Evolutionary conservation across 2,329 filamentous ascomycete genomes (phyloP).

Genomic region (Colletotrichum euphorbiae): DNA sequence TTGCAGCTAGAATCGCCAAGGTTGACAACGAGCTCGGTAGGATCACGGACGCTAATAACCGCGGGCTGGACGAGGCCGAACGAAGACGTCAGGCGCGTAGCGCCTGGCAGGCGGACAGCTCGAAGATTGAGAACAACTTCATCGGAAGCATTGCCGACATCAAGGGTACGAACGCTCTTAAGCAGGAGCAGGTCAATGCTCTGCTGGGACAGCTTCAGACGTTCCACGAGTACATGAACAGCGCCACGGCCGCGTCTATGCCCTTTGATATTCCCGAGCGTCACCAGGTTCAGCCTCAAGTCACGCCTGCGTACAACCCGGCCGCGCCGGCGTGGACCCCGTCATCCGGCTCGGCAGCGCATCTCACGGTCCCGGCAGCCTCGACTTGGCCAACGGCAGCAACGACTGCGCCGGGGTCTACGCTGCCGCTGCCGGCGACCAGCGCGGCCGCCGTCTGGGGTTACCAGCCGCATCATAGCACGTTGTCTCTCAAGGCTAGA

Average conservation of each 20-base stretch:
- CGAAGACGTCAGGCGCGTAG: slow-evolving; percentile 64
- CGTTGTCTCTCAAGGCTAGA: slow-evolving; percentile 56
- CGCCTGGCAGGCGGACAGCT: slow-evolving; percentile 59
- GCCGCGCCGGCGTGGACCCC: slow-evolving; percentile 48
- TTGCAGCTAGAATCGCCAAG: slow-evolving; percentile 76
- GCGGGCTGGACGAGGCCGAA: slow-evolving; percentile 73
- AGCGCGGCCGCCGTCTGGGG: slow-evolving; percentile 42
- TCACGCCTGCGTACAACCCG: slow-evolving; percentile 43
- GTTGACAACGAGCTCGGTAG: slow-evolving; percentile 78
- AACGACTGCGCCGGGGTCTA: slow-evolving; percentile 44
- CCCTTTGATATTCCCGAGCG: slow-evolving; percentile 45
- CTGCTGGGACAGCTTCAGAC: slow-evolving; percentile 51
- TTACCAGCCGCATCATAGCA: slow-evolving; percentile 42
- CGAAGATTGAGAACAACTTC: slow-evolving; percentile 58
- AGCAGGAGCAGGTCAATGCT: slow-evolving; percentile 54
- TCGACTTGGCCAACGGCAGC: slow-evolving; percentile 51
- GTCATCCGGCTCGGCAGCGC: slow-evolving; percentile 49
- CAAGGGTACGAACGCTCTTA: slow-evolving; percentile 51
- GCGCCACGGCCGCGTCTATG: slow-evolving; percentile 49
- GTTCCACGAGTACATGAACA: slow-evolving; percentile 49
- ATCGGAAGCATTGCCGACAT: slow-evolving; percentile 53
- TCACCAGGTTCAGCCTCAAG: slow-evolving; percentile 24
- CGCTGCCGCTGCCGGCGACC: slow-evolving; percentile 47
- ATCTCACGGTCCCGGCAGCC: slow-evolving; percentile 45
- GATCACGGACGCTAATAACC: slow-evolving; percentile 75